These are phyloP conservation scores for Dictyostelium brefeldianum DNA, from an alignment of 78 protist species.

Conservation along the genomic window DNA sequence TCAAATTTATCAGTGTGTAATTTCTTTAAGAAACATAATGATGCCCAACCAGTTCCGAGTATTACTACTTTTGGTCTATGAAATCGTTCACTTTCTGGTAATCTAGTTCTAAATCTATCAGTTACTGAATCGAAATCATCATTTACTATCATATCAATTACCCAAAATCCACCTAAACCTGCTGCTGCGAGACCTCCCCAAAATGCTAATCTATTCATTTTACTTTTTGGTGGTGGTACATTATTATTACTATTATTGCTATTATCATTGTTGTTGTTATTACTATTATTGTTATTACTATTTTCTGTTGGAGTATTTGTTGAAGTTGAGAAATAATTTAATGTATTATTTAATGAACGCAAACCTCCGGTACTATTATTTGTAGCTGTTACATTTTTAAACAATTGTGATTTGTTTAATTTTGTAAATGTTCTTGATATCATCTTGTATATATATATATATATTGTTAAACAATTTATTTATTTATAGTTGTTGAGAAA, in stretches of 20 bases:
- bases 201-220: slow-evolving; percentile 15
- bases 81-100: slow-evolving; percentile 34
- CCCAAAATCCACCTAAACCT: neutral
- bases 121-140: slow-evolving; percentile 62
- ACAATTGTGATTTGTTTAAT: neutral
- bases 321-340: neutral
- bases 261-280: neutral
- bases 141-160: slow-evolving; percentile 22
- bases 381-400: neutral
- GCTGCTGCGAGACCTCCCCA: slow-evolving; percentile 35
- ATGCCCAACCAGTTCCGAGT: slow-evolving; percentile 80
- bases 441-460: neutral
- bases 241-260: neutral
- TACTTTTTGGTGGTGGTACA: slow-evolving; percentile 3
- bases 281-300: neutral
- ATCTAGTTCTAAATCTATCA: slow-evolving; percentile 48
- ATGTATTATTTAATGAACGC: neutral
- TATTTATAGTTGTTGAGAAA: too few relatives aligned
- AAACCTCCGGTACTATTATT: neutral
- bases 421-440: slow-evolving; percentile 3
- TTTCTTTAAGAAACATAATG: slow-evolving; percentile 64
- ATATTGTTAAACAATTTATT: neutral
- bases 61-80: slow-evolving; percentile 64
- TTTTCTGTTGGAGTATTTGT: slow-evolving; percentile 1
- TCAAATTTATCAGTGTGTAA: slow-evolving; percentile 46